A percentile compares a stretch with the other conserved stretches of the same genome.
These are phyloP conservation scores for Metarhizium humberi DNA, from an alignment of 2,329 filamentous ascomycete species.

Conservation along the genomic window DNA sequence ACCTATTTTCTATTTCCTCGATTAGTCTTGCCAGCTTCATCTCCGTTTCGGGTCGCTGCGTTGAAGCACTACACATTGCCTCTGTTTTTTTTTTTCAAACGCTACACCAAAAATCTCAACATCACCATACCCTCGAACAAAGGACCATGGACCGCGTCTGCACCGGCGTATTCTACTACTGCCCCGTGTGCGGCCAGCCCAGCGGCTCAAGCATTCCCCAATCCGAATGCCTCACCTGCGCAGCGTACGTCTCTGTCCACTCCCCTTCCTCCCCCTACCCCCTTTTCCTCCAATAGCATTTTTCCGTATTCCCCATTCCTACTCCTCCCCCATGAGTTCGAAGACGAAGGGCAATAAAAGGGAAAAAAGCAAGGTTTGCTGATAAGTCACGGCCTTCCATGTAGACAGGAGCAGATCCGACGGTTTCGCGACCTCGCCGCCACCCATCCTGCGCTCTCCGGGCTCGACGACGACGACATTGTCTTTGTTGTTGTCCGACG, in stretches of 20 bases:
- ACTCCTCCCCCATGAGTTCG: neutral
- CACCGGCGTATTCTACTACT: slow-evolving; percentile 7
- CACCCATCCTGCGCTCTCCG: neutral
- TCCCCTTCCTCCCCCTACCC: neutral
- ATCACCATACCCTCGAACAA: neutral
- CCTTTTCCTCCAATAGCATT: neutral
- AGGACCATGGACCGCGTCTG: slow-evolving; percentile 4
- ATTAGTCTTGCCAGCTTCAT: neutral
- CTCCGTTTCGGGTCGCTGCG: neutral
- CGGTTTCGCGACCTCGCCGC: neutral
- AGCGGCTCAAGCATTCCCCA: slow-evolving; percentile 8
- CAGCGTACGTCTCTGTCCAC: slow-evolving; percentile 4
- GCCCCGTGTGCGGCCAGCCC: slow-evolving; percentile 11
- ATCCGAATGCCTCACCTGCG: slow-evolving; percentile 13
- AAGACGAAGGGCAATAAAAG: neutral
- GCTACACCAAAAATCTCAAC: neutral
- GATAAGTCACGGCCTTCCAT: neutral
- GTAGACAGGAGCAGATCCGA: neutral
- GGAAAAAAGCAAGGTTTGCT: neutral
- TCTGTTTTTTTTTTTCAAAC: neutral
- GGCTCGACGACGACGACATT: neutral
- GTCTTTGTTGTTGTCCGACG: neutral
- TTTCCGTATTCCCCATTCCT: neutral
- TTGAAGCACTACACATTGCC: neutral
- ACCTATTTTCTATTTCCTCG: neutral